Evolutionary conservation across 1,284 basidiomycete species (phyloP), one percentile per base, ranked within the genome.

Genomic region (Microbotryum lychnidis-dioicae): DNA sequence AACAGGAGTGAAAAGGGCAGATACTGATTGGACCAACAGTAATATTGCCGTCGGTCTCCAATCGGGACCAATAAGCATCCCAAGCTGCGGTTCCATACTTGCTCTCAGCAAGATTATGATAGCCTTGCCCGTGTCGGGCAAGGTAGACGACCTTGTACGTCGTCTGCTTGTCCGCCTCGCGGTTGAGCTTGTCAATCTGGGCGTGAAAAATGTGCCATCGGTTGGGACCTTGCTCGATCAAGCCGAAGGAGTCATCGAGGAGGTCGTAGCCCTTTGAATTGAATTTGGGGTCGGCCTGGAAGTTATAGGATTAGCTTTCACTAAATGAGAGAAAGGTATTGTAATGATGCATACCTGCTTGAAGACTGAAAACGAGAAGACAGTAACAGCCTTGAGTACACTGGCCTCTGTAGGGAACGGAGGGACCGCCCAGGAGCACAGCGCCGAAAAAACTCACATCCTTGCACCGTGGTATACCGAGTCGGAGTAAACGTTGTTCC

Each of bases 91-190:
- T 79, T 0, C 88, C 87, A 71, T 91, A 87, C 70, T 87, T 86
- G 10, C 74, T 74, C 67, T 86, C 83, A 0, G 79, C 90, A 7
- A 87, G 78, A 63, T 90, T 90, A 73, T 90, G 84, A 66, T 76
- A 82, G 44, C 87, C 87, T 75, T 89, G 77, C 0, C 87, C 87
- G 66, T 89, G 87, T 64, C 87, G 77, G 4, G 81, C 81, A 16
- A 87, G 72, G 62, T 83, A 82, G 60, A 88, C 77, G 12, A 87
- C 68, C 70, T 87, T 89, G 74, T 82, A 82, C 5, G 74, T 74
- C 12, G 77, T 77, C 3, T 75, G 73, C 0, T 68, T 63, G 6
- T 76, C 72, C 1, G 80, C 77, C 0, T 74, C 67, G 6, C 69
- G 61, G 61, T 86, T 84, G 52, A 87, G 71, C 9, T 71, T 63